Evolutionary conservation across 208 protist species (phyloP).

Genomic region (Endotrypanum monterogeii): DNA sequence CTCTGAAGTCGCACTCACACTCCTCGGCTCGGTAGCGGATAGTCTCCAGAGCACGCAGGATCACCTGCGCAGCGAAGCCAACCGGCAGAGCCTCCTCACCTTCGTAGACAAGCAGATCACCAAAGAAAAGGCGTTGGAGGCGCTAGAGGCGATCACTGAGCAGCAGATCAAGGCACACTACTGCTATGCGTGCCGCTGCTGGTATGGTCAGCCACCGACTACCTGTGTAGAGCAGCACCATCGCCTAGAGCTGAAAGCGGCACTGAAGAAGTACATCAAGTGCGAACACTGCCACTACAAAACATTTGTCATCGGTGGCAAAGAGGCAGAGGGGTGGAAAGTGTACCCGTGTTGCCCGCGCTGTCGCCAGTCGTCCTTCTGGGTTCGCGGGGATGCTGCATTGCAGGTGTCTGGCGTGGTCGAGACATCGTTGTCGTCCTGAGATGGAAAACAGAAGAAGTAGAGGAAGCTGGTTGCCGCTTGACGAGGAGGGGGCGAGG

Average conservation of each 20-base stretch:
- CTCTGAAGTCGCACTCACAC: slow-evolving; percentile 11
- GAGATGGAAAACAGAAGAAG: not conserved
- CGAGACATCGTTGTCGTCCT: slow-evolving; percentile 14
- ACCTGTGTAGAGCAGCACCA: slow-evolving; percentile 58
- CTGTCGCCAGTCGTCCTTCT: slow-evolving; percentile 50
- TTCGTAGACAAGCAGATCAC: slow-evolving; percentile 56
- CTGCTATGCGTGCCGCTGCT: slow-evolving; percentile 68
- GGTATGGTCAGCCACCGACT: slow-evolving; percentile 53
- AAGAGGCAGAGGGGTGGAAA: slow-evolving; percentile 51
- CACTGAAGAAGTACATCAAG: slow-evolving; percentile 67
- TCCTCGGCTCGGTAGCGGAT: slow-evolving; percentile 40
- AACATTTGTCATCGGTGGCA: slow-evolving; percentile 64
- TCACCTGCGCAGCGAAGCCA: slow-evolving; percentile 44
- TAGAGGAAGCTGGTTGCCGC: too few species aligned
- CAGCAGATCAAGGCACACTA: slow-evolving; percentile 57
- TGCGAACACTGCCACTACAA: slow-evolving; percentile 81
- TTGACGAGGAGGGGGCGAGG: too few species aligned
- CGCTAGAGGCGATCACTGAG: slow-evolving; percentile 53
- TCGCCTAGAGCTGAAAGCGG: slow-evolving; percentile 42
- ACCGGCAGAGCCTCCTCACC: slow-evolving; percentile 35
- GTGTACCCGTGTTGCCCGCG: slow-evolving; percentile 72
- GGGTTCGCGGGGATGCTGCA: slow-evolving; percentile 63
- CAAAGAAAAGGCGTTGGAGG: slow-evolving; percentile 60
- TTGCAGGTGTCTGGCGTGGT: slow-evolving; percentile 30
- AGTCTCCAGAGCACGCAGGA: slow-evolving; percentile 54